Conservation (phyloP, 2,329 filamentous ascomycete genomes). For the Sclerotinia glacialis region DNA sequence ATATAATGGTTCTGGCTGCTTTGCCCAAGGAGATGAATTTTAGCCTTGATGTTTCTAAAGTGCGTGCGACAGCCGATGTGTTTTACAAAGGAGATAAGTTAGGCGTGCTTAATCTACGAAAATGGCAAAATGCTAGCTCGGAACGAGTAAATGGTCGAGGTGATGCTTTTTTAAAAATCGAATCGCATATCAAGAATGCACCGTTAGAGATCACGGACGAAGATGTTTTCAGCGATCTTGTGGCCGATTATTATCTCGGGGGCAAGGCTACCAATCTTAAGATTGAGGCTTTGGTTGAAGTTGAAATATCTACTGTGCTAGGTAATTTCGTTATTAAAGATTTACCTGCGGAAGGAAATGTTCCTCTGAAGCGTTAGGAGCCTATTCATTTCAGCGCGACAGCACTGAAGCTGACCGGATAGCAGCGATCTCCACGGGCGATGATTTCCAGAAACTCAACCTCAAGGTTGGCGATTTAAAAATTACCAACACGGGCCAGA, state of each 20-base stretch:
- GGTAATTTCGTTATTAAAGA: constrained; percentile 77
- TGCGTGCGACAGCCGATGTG: constrained; percentile 76
- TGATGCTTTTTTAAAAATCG: constrained; percentile 65
- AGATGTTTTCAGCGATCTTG: constrained; percentile 73
- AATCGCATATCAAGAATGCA: constrained; percentile 72
- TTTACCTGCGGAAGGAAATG: constrained; percentile 79
- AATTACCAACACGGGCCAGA: constrained; percentile 68
- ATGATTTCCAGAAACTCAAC: constrained; percentile 45
- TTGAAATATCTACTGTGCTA: constrained; percentile 76
- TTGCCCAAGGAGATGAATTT: constrained; percentile 87
- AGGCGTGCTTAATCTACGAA: constrained; percentile 71
- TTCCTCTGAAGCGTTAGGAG: constrained; percentile 91
- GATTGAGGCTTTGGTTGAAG: constrained; percentile 78
- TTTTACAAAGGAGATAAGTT: constrained; percentile 76
- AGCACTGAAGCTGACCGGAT: constrained; percentile 39
- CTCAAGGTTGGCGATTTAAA: constrained; percentile 70
- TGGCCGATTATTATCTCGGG: constrained; percentile 78
- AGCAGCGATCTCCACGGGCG: constrained; percentile 58
- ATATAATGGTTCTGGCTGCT: constrained; percentile 73
- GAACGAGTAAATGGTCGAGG: constrained; percentile 61
- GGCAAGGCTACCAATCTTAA: constrained; percentile 64
- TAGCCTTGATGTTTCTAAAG: constrained; percentile 70
- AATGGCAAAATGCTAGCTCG: constrained; percentile 85
- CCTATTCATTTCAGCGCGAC: constrained; percentile 47
- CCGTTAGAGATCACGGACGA: constrained; percentile 80